Percentiles rank a stretch among this genome's conserved stretches.
These are phyloP conservation scores for Buddleja alternifolia DNA, from an alignment of 257 asterid species.

Conservation along the genomic window DNA sequence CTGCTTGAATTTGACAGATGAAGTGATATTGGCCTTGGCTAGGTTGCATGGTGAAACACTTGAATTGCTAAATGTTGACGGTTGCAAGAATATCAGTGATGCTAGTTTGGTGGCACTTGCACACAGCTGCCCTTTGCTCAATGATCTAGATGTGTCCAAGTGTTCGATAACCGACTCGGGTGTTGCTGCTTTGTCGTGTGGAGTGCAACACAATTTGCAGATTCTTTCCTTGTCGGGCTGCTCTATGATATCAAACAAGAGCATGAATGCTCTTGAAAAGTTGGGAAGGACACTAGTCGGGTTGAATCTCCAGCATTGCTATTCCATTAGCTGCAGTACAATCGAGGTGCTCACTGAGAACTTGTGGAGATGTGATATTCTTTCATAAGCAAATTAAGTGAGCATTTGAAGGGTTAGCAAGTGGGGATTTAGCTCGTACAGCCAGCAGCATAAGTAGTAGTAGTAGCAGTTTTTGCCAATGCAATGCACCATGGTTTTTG, in stretches of 20 bases:
- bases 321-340: conserved; percentile 52
- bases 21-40: conserved; percentile 53
- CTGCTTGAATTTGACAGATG: conserved; percentile 68
- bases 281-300: conserved; percentile 69
- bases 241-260: conserved; percentile 63
- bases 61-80: conserved; percentile 74
- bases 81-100: conserved; percentile 73
- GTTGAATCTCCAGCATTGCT: conserved; percentile 78
- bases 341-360: conserved; percentile 67
- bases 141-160: conserved; percentile 76
- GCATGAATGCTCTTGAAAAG: conserved; percentile 57
- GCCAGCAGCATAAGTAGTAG: not conserved
- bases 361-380: conserved; percentile 88
- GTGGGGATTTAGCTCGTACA: not conserved
- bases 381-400: conserved; percentile 41
- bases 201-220: conserved; percentile 62
- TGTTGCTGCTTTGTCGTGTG: conserved; percentile 59
- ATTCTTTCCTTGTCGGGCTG: conserved; percentile 82
- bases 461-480: conserved; percentile 14
- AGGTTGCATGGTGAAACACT: conserved; percentile 64
- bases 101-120: conserved; percentile 68
- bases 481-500: conserved; percentile 4
- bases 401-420: not conserved
- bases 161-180: conserved; percentile 78
- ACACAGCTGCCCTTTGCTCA: conserved; percentile 56